Evolutionary conservation across 2,329 filamentous ascomycete species (phyloP).

Genomic region (Paecilomyces dactylethromorphus): DNA sequence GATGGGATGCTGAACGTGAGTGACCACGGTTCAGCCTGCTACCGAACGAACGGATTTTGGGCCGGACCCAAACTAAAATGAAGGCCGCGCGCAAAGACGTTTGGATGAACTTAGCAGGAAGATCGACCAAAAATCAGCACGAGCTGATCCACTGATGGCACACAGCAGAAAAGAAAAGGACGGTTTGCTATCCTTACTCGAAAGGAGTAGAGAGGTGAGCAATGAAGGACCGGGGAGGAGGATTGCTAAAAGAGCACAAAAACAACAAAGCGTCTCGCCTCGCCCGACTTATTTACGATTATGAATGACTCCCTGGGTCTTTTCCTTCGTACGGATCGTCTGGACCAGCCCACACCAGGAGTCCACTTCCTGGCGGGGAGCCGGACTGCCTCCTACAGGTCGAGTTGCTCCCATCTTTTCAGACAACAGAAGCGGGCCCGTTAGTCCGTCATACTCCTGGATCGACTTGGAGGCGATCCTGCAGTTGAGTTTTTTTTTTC

Average conservation of each 20-base stretch:
- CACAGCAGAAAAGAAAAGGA: neutral
- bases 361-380: neutral
- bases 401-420: neutral
- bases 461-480: neutral
- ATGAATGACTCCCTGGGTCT: neutral
- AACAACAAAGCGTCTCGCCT: neutral
- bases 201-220: neutral
- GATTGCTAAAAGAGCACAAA: neutral
- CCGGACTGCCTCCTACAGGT: neutral
- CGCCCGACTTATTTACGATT: neutral
- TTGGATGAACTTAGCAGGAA: neutral
- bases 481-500: neutral
- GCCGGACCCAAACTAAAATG: neutral
- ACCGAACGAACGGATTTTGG: neutral
- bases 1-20: neutral
- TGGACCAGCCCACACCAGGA: neutral
- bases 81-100: neutral
- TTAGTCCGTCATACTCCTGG: neutral
- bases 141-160: neutral
- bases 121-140: neutral
- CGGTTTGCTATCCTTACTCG: neutral
- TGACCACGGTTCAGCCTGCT: neutral
- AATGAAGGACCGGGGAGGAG: neutral
- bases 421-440: neutral
- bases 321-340: neutral